Evolutionary conservation across 306 rosid species (phyloP).

Genomic region (Senna tora): DNA sequence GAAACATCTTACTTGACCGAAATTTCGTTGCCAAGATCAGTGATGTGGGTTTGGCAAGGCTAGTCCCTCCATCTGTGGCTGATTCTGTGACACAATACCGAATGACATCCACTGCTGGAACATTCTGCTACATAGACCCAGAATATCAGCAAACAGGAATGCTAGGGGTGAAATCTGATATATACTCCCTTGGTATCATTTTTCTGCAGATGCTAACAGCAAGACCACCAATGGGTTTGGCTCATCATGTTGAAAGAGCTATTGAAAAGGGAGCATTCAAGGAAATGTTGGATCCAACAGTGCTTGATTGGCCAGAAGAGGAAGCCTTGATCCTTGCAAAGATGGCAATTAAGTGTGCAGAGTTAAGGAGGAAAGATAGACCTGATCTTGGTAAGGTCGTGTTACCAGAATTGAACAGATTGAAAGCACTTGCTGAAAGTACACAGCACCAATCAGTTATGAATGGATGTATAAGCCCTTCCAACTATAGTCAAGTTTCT

Average conservation of each 20-base stretch:
- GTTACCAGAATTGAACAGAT: slow-evolving; percentile 71
- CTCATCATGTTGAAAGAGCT: slow-evolving; percentile 72
- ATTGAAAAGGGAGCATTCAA: slow-evolving; percentile 67
- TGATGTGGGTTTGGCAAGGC: slow-evolving; percentile 90
- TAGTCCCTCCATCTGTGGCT: slow-evolving; percentile 76
- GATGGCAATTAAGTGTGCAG: slow-evolving; percentile 72
- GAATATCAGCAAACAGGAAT: slow-evolving; percentile 98
- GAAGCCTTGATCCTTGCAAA: slow-evolving; percentile 66
- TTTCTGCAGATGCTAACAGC: slow-evolving; percentile 82
- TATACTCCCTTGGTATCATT: slow-evolving; percentile 90
- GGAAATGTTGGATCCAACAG: slow-evolving; percentile 68
- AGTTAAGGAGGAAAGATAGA: slow-evolving; percentile 77
- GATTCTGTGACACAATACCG: slow-evolving; percentile 77
- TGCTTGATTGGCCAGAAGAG: slow-evolving; percentile 80
- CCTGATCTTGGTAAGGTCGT: slow-evolving; percentile 77
- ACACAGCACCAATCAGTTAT: slow-evolving; percentile 17
- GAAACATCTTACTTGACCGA: slow-evolving; percentile 75
- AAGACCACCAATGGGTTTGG: slow-evolving; percentile 84
- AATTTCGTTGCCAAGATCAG: slow-evolving; percentile 87
- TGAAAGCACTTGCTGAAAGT: slow-evolving; percentile 65
- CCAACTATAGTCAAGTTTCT: slow-evolving; percentile 53
- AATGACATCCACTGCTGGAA: slow-evolving; percentile 92
- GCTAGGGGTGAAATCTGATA: slow-evolving; percentile 89
- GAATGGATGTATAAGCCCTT: slow-evolving; percentile 22
- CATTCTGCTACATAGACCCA: slow-evolving; percentile 95